phyloP scores from a whole-genome alignment of 352 stramenopile species.

The Phytophthora colocasiae region DNA sequence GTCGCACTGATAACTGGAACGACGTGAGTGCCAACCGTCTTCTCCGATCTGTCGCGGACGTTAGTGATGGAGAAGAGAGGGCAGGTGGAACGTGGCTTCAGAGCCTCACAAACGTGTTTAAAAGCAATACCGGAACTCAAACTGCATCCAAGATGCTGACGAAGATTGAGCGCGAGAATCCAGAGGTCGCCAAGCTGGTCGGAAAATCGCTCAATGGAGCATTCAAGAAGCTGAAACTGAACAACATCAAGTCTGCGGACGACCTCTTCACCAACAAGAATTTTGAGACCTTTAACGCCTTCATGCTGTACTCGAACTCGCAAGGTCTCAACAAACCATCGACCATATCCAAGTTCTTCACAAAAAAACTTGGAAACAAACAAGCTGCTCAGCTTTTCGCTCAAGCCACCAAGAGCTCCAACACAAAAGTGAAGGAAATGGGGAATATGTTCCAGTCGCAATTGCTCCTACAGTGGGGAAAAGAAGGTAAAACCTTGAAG shows the following conservation, averaged over 20 bases:
- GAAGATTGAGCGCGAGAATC: neutral
- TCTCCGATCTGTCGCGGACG: neutral
- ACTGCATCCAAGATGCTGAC: neutral
- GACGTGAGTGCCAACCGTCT: neutral
- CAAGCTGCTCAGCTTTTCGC: neutral
- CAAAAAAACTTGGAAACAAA: neutral
- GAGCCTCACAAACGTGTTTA: neutral
- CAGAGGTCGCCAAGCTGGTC: neutral
- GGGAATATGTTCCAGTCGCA: neutral
- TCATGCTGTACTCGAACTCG: neutral
- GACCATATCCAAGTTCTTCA: neutral
- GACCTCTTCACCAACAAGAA: neutral
- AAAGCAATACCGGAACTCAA: neutral
- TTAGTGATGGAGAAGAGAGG: constrained; percentile 2
- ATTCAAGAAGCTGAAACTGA: constrained; percentile 1
- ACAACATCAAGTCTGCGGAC: neutral
- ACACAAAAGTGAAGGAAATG: neutral
- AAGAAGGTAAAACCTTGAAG: neutral
- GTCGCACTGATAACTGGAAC: neutral
- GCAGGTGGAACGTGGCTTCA: neutral
- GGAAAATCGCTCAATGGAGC: neutral
- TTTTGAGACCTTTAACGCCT: neutral
- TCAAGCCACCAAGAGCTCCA: neutral
- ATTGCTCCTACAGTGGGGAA: neutral
- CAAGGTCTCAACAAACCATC: neutral